Base-by-base conservation (phyloP, 495 filamentous ascomycete genomes). In the Lineolata rhizophorae region DNA sequence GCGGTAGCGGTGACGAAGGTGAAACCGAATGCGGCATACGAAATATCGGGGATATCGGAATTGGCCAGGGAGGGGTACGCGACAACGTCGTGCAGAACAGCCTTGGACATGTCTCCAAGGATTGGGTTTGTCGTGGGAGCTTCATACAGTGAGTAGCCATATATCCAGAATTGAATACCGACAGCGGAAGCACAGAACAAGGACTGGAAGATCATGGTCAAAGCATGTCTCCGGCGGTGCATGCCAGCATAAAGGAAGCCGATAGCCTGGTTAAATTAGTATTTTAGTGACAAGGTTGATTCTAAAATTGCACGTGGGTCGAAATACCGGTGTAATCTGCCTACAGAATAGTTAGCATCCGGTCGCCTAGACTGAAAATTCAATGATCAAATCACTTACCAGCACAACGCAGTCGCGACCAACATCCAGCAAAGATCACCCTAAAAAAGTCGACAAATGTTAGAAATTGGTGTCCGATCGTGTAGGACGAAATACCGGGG, bases 191-290 rank as follows among this genome's bases (percentile, higher is more conserved):
- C 42, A 27, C 43, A 46, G 34, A 46, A 46, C 11, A 46, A 31
- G 5, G 43, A 46, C 29, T 46, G 43, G 30, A 46, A 46, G 10
- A 46, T 37, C 43, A 46, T 42, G 17, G 43, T 43, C 20, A 46
- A 20, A 2, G 40, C 36, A n/a, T 35, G 29, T 24, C 43, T 46
- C n/a, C 30, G 18, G 4, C 43, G 27, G 16, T 42, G 40, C 43
- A 46, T 42, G 3, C 43, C 43, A 11, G 35, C 39, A 25, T 46
- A 46, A 4, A 46, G 30, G 36, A 46, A 43, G n/a, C 43, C 39
- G 30, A 46, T 43, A n/a, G 40, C 43, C 16, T 33, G 36, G 13
- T n/a, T n/a, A n/a, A n/a, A n/a, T n/a, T n/a, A n/a, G n/a, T n/a
- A n/a, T n/a, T n/a, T n/a, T n/a, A n/a, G n/a, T n/a, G n/a, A n/a